Base-by-base conservation (phyloP, 176 grass and related monocot genomes). In the Oryza longistaminata region DNA sequence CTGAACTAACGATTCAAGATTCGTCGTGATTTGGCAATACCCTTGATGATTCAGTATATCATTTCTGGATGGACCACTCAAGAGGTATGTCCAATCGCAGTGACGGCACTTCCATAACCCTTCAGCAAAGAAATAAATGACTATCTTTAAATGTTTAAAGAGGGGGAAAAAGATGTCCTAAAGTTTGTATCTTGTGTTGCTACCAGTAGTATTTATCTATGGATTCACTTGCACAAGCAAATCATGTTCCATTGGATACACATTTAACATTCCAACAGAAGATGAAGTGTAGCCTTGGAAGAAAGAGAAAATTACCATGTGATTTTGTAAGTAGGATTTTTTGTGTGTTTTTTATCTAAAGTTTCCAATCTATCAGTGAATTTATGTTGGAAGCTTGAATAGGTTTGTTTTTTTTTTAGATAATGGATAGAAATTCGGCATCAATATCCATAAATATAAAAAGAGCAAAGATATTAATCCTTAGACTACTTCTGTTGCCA, bases 81-180 rank as follows among this genome's bases (percentile, higher is more conserved):
- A 91, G 64, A 75, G 74, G 85, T 91, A 89, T 8, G 88, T 89
- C 92, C 90, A 94, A 76, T 90, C 55, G 65, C 92, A 97, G 84
- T 94, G 85, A 42, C 76, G 83, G 73, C 94, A 97, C 82, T 87
- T 94, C 90, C 94, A 97, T 85, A 87, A 29, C 73, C 90, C 94
- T 97, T 94, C 90, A 94, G 88, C 73, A 60, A 94, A 89, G 87
- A 83, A 91, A 87, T 74, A 81, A 11, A 72, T 79, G 82, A 81
- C 34, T 68, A 87, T 81, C 34, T 92, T 90, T 34, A 81, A 64
- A 64, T 40, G 7, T 8, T 40, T 40, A 40, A 40, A 40, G 6
- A 40, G 39, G 39, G 39, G 39, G 7, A 48, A 82, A 69, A 83
- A 25, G 33, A 5, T 67, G 48, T 29, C 64, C 46, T 39, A 49